Conservation (phyloP, 1,139 yeast species). For the Saccharomyces hybrid region DNA sequence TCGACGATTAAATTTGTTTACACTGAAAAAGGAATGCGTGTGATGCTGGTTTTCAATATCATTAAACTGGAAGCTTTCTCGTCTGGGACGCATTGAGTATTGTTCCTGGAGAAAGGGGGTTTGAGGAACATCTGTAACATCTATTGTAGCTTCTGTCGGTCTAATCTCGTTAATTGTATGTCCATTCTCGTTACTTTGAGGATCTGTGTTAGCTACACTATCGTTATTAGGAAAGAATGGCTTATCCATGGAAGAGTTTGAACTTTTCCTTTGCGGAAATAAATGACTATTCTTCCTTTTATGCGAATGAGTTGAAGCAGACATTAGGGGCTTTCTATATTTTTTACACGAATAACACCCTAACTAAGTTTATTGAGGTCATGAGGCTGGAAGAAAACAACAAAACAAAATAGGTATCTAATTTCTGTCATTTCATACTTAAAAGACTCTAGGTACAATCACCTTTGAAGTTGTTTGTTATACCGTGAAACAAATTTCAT, state of each 20-base stretch:
- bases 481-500: neutral
- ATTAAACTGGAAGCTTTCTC: neutral
- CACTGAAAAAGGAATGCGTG: neutral
- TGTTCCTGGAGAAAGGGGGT: neutral
- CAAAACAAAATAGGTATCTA: neutral
- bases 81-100: neutral
- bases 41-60: neutral
- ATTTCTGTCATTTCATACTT: neutral
- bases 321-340: neutral
- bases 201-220: neutral
- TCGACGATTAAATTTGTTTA: neutral
- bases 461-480: neutral
- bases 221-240: slow-evolving; percentile 1
- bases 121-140: neutral
- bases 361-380: neutral
- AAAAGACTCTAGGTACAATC: neutral
- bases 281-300: slow-evolving; percentile 12
- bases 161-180: neutral
- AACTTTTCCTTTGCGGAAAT: slow-evolving; percentile 9
- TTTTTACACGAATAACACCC: neutral
- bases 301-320: slow-evolving; percentile 6
- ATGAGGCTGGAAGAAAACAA: neutral
- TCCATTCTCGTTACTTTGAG: neutral
- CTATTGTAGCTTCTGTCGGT: neutral
- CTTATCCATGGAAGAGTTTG: slow-evolving; percentile 5